Base-by-base conservation (phyloP, 345 rosid genomes). In the Crucihimalaya himalaica region DNA sequence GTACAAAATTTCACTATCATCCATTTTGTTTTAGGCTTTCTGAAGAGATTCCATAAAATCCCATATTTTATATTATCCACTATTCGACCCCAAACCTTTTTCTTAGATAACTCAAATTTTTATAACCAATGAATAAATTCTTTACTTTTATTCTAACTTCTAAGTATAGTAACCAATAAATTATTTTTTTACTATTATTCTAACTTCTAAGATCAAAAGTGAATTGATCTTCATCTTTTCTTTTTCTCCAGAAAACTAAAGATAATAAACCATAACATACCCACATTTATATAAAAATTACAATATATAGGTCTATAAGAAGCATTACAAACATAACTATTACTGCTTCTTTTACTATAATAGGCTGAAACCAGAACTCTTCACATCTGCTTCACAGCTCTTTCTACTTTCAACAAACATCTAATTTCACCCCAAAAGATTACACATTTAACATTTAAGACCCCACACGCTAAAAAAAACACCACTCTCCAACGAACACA, bases 401-500 rank as follows among this genome's bases (percentile, higher is more conserved):
- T 70, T 66, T 16, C 69, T 70, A 76, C 60, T 77, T 48, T 48
- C 13, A 64, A 50, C 68, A 43, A 71, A 70, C 56, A 64, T 58
- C 19, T 48, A 58, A 29, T 37, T 52, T 50, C 16, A 71, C 68
- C 76, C 76, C 55, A 63, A 76, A 47, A 63, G 37, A 70, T 9
- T 4, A 61, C 37, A 10, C 29, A 47, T 20, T 55, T 5, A 55
- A 76, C 59, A 70, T 48, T 48, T 50, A 71, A 48, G 62, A 77
- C 56, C 72, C 66, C 66, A 70, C 61, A 57, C 76, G 15, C 47
- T 55, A 54, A 53, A 46, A 23, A 53, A 68, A 60, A 46, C 58
- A 63, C 75, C 73, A 67, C 63, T 29, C 79, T 10, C 78, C 62
- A 67, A 74, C 47, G 55, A 39, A 74, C 47, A 50, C 54, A 67